Evolutionary conservation across 139 green algal genomes (phyloP), one percentile per base, ranked within the genome.

Genomic region (Bryopsis sp.): DNA sequence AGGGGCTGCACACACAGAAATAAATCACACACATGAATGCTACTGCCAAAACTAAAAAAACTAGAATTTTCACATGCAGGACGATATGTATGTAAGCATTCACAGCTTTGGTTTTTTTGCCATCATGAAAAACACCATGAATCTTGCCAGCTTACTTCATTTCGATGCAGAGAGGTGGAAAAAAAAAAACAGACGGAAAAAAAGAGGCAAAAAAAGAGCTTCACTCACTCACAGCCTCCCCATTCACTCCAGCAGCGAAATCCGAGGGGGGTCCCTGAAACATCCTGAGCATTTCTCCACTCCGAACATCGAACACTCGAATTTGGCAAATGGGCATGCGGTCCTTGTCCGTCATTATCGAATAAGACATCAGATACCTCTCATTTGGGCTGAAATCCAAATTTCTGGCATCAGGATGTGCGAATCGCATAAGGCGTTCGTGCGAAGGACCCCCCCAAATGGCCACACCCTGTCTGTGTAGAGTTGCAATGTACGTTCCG

Each of bases 301-400:
- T 84, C 6, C 80, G 76, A 8, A 84, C 64, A 72, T 98, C 88
- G 35, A 86, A 96, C 7, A 98, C 69, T 66, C 84, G 84, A 35
- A 79, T 60, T 2, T 77, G 62, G 28, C 68, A 36, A 60, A 74
- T 47, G 19, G 28, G 22, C 37, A 28, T 54, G 39, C 73, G 6
- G 59, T 59, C 46, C 8, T 6, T 43, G 47, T 54, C 57, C 22
- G 64, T 73, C 36, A 24, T 62, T 47, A 57, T 76, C 47, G 65
- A 84, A 76, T 90, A 96, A 19, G 82, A 89, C 35, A 95, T 71
- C 0, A 97, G 59, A 76, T 90, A 99, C 39, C 81, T 76, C 75
- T 99, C 94, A 39, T 82, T 83, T 54, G 89, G 86, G 2, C 83
- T 94, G 72, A 96, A 97, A 26, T 95, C 84, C 8, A 98, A 81